These are phyloP conservation scores for Leishmania tropica DNA, from an alignment of 208 protist genomes.

Conservation along the genomic window DNA sequence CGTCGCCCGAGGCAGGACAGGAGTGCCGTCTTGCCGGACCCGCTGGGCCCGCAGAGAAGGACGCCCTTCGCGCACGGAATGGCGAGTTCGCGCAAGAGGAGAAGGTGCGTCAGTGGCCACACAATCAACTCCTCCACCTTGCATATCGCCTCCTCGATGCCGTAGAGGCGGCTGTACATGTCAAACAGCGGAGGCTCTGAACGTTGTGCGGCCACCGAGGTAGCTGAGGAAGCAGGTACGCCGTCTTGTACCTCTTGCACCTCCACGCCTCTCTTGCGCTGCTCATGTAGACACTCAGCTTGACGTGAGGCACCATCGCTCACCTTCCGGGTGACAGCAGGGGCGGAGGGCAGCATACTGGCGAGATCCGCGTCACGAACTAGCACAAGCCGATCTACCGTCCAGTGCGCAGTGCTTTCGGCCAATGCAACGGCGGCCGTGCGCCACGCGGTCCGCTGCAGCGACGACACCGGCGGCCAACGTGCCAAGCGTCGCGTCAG, in stretches of 20 bases:
- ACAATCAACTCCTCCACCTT: conserved; percentile 75
- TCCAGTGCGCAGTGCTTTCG: conserved; percentile 30
- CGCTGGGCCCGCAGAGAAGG: conserved; percentile 80
- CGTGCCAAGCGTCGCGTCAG: conserved; percentile 13
- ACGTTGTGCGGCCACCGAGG: background rate
- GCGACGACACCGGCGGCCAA: conserved; percentile 1
- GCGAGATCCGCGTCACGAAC: conserved; percentile 6
- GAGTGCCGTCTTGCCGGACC: conserved; percentile 87
- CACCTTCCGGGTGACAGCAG: background rate
- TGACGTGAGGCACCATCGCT: background rate
- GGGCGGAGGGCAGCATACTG: background rate
- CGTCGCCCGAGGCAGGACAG: conserved; percentile 55
- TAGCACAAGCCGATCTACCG: conserved; percentile 17
- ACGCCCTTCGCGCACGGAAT: conserved; percentile 71
- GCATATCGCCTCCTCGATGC: conserved; percentile 46
- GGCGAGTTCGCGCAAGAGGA: conserved; percentile 34
- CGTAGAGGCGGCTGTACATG: conserved; percentile 64
- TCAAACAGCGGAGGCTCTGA: background rate
- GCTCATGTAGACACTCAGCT: background rate
- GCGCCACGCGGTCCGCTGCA: background rate
- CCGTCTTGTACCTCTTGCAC: background rate
- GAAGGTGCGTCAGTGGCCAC: conserved; percentile 76
- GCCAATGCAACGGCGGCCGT: conserved; percentile 12
- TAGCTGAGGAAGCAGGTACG: background rate
- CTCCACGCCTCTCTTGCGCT: background rate